phyloP scores from a whole-genome alignment of 1,284 basidiomycete species.

The Mycena sp. region DNA sequence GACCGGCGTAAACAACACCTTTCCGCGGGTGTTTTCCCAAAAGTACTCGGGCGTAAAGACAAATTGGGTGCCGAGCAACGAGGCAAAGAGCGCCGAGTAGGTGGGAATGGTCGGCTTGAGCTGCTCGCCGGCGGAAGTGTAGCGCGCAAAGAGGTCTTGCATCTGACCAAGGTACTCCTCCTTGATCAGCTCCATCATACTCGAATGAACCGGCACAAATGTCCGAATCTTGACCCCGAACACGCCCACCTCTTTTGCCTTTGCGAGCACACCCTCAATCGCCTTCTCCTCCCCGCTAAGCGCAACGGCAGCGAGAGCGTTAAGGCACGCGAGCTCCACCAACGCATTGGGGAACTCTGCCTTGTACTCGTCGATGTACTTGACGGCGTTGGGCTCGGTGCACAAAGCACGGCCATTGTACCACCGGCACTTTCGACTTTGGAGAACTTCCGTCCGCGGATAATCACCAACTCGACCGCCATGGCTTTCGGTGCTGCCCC shows the following conservation, averaged over 20 bases:
- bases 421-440: slow-evolving; percentile 38
- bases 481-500: slow-evolving; percentile 50
- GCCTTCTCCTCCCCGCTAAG: not conserved
- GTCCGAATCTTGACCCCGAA: slow-evolving; percentile 23
- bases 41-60: slow-evolving; percentile 40
- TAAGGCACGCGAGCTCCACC: slow-evolving; percentile 1
- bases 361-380: not conserved
- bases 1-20: slow-evolving; percentile 44
- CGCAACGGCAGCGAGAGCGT: not conserved
- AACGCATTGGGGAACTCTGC: not conserved
- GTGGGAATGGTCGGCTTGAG: slow-evolving; percentile 28
- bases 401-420: slow-evolving; percentile 55
- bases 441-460: slow-evolving; percentile 47
- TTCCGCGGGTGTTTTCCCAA: slow-evolving; percentile 44
- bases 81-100: slow-evolving; percentile 36
- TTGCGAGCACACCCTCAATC: slow-evolving; percentile 1
- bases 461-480: slow-evolving; percentile 52
- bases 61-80: slow-evolving; percentile 4
- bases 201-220: slow-evolving; percentile 3
- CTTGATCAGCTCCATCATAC: not conserved
- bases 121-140: slow-evolving; percentile 16
- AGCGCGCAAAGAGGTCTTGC: slow-evolving; percentile 37
- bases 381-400: slow-evolving; percentile 30
- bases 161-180: slow-evolving; percentile 21
- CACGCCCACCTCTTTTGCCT: slow-evolving; percentile 13